These are phyloP conservation scores for Candida labiduridarum DNA, from an alignment of 1,139 yeast genomes.

Conservation along the genomic window DNA sequence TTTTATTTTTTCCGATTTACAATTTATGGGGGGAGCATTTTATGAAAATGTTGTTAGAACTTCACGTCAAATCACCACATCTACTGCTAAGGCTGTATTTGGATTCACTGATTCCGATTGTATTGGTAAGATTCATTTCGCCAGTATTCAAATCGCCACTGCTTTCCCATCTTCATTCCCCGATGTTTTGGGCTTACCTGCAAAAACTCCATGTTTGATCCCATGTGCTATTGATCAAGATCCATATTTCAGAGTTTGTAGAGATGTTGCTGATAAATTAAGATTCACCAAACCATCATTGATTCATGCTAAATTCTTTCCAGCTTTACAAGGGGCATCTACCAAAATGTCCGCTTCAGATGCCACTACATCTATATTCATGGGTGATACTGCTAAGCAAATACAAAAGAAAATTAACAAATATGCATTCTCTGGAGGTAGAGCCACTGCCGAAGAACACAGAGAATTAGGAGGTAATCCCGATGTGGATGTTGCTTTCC, in stretches of 20 bases:
- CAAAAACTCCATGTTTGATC: conserved; percentile 91
- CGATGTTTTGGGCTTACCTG: conserved; percentile 80
- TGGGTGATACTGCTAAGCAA: conserved; percentile 93
- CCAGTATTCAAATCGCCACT: conserved; percentile 93
- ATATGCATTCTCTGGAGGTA: conserved; percentile 96
- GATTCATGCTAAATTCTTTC: conserved; percentile 95
- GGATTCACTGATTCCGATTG: conserved; percentile 95
- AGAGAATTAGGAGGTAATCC: conserved; percentile 89
- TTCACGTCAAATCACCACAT: conserved; percentile 94
- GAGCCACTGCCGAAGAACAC: conserved; percentile 85
- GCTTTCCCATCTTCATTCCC: conserved; percentile 97
- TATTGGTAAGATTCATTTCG: conserved; percentile 94
- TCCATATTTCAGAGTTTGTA: conserved; percentile 95
- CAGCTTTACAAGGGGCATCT: conserved; percentile 95
- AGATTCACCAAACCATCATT: conserved; percentile 89
- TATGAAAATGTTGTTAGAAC: conserved; percentile 93
- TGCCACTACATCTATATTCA: conserved; percentile 74
- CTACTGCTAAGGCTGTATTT: conserved; percentile 96
- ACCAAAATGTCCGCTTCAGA: conserved; percentile 98
- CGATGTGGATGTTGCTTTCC: conserved; percentile 94
- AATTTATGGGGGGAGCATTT: conserved; percentile 91
- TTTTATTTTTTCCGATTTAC: conserved; percentile 88
- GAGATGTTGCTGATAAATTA: conserved; percentile 95
- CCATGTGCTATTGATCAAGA: conserved; percentile 99
- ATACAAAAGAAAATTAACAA: conserved; percentile 94